Base-by-base conservation (phyloP, 2,329 filamentous ascomycete genomes). In the Karstenula rhodostoma region DNA sequence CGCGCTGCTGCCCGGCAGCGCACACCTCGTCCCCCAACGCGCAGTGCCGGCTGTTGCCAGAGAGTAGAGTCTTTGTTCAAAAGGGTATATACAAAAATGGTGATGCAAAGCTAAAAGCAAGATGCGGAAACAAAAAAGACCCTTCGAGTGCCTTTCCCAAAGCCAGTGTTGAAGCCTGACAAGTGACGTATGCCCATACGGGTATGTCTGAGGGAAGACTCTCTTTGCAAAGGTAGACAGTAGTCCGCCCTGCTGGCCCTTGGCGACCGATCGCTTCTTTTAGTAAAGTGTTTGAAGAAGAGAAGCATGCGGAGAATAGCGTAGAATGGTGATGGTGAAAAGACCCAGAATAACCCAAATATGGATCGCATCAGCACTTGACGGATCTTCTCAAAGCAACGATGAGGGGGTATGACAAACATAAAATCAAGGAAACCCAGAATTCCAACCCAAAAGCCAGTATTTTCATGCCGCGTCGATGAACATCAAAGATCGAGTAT, bases 291-390 rank as follows among this genome's bases (percentile, higher is more conserved):
- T 43, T 27, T n/a, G 32, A 19, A 50, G 44, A 50, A 52, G 33
- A 19, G 46, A 48, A 40, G 22, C 25, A 9, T 44, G 35, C 48
- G 12, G 55, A 46, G 42, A 33, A 57, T 57, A 49, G 53, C 53
- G 60, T 23, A 63, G 53, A 57, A 58, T 33, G 43, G 56, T 57
- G 58, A 67, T 57, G 60, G 62, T 64, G 66, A 65, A 65, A 64
- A 68, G 63, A 68, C 65, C 64, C 64, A 64, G 59, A 23, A 63
- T 55, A 66, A 63, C 58, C 66, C 60, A 66, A 68, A 54, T 61
- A 63, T 70, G 73, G 75, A 76, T 74, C 73, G 71, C 73, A 76
- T 77, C 73, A 77, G 74, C 74, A 74, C 74, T 76, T 77, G 74
- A 77, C 74, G 73, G 74, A 77, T 77, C 74, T 70, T 72, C 71